Percentiles rank a stretch among this genome's conserved stretches.
Conservation (phyloP, 331 rosid species). For the Pyrus hybrid region DNA sequence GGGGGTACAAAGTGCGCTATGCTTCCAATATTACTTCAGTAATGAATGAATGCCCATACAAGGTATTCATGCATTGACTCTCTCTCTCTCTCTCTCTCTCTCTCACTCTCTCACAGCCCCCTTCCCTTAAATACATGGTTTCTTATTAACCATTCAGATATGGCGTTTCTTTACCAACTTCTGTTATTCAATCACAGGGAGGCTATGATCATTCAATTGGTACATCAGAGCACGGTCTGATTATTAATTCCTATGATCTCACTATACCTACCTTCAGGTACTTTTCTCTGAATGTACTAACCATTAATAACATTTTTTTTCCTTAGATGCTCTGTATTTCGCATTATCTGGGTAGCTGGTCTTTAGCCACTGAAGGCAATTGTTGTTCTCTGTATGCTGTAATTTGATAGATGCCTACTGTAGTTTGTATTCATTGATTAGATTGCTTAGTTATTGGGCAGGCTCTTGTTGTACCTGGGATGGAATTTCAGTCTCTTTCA, state of each 20-base stretch:
- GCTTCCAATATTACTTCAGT: constrained; percentile 71
- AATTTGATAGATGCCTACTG: neutral
- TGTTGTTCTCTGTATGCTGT: neutral
- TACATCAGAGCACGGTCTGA: constrained; percentile 86
- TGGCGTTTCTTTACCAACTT: constrained; percentile 3
- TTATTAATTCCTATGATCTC: constrained; percentile 62
- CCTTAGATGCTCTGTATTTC: neutral
- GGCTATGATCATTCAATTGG: constrained; percentile 88
- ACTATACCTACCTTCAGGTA: constrained; percentile 76
- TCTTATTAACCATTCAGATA: neutral
- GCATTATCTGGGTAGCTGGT: neutral
- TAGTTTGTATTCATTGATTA: neutral
- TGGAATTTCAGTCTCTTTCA: neutral
- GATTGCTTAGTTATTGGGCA: neutral
- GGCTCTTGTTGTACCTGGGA: neutral
- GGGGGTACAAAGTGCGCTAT: constrained; percentile 96
- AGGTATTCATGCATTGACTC: constrained; percentile 34
- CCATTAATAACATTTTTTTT: neutral
- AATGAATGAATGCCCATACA: constrained; percentile 49
- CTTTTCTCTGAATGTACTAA: neutral
- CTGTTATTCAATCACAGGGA: constrained; percentile 43
- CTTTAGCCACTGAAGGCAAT: neutral
- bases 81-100: neutral
- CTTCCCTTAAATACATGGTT: neutral
- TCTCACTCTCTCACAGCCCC: neutral